Evolutionary conservation across 306 rosid species (phyloP).

Genomic region (Fragaria ananassa): DNA sequence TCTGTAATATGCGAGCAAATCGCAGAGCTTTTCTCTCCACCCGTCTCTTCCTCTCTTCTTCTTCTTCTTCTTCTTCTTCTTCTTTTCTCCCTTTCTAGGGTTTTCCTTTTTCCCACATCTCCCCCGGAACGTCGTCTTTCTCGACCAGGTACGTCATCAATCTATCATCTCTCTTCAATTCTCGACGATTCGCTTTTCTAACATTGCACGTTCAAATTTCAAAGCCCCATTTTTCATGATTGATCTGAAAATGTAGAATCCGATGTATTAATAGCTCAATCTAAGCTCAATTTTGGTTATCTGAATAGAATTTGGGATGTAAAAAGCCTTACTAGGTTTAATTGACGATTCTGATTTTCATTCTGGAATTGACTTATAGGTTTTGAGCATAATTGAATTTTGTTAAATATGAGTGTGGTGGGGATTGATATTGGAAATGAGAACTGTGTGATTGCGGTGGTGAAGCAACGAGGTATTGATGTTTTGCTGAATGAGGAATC

Average conservation of each 20-base stretch:
- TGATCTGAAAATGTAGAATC: slow-evolving; percentile 10
- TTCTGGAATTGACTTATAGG: slow-evolving; percentile 29
- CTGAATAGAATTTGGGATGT: neutral
- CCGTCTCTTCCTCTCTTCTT: slow-evolving; percentile 14
- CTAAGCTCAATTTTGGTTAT: neutral
- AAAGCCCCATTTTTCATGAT: neutral
- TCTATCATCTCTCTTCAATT: neutral
- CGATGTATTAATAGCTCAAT: neutral
- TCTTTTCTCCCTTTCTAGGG: slow-evolving; percentile 14
- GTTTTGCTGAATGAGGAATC: slow-evolving; percentile 87
- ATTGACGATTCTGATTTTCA: neutral
- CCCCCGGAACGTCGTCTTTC: slow-evolving; percentile 12
- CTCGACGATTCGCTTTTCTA: neutral
- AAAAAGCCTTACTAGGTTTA: neutral
- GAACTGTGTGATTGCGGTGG: slow-evolving; percentile 89
- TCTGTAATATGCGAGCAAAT: slow-evolving; percentile 21
- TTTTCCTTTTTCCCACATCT: slow-evolving; percentile 23
- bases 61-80: neutral
- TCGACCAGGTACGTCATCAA: slow-evolving; percentile 30
- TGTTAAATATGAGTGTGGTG: slow-evolving; percentile 61
- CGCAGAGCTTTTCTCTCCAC: slow-evolving; percentile 32
- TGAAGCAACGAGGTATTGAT: slow-evolving; percentile 87
- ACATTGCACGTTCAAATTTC: neutral
- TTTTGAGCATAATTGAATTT: slow-evolving; percentile 17
- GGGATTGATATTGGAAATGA: slow-evolving; percentile 98